A percentile compares a stretch with the other conserved stretches of the same genome.
These are phyloP conservation scores for Jacaranda mimosifolia DNA, from an alignment of 257 asterid species.

Conservation along the genomic window DNA sequence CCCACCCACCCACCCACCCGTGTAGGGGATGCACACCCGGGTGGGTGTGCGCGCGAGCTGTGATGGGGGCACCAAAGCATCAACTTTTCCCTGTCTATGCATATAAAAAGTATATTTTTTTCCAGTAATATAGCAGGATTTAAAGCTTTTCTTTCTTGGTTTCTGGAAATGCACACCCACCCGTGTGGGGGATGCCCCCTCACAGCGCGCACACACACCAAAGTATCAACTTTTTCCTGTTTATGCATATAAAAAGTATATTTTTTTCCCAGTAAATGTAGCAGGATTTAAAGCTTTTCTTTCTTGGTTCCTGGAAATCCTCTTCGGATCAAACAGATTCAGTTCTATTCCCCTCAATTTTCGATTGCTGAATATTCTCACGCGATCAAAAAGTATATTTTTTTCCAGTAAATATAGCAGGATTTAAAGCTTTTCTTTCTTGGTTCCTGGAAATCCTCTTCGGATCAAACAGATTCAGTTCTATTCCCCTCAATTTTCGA, in stretches of 20 bases:
- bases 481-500: no score
- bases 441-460: constrained; percentile 32
- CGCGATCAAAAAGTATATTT: not conserved
- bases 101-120: not conserved
- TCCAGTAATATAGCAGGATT: not conserved
- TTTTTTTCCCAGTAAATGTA: not conserved
- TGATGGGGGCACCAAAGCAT: no score
- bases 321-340: constrained; percentile 30
- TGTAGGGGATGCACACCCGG: no score
- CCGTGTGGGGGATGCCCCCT: no score
- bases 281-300: not conserved
- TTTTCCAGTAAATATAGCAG: not conserved
- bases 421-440: not conserved
- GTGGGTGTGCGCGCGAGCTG: no score
- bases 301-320: constrained; percentile 27
- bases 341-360: constrained; percentile 12
- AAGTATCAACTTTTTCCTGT: not conserved
- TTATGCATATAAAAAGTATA: not conserved
- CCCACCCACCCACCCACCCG: no score
- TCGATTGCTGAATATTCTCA: constrained; percentile 23
- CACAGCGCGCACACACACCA: no score
- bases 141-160: not conserved
- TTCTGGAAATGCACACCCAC: no score
- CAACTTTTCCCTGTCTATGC: not conserved
- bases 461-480: constrained; percentile 30